These are phyloP conservation scores for Colletotrichum brevisporum DNA, from an alignment of 2,329 filamentous ascomycete genomes.

Conservation along the genomic window DNA sequence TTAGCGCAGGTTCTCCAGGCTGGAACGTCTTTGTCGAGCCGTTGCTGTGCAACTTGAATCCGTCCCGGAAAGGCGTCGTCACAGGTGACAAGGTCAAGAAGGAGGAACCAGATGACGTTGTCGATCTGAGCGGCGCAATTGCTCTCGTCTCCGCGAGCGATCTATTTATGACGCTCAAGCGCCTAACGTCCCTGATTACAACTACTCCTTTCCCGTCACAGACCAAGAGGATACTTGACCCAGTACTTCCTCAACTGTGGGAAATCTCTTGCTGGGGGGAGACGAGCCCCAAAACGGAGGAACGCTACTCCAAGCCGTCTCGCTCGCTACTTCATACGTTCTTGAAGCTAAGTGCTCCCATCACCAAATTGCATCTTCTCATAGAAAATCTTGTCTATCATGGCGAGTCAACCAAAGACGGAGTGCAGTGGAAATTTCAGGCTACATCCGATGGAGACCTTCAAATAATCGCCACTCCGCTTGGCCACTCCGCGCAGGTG, in stretches of 20 bases:
- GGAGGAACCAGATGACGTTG: constrained; percentile 50
- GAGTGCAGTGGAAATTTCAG: constrained; percentile 67
- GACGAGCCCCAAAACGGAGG: constrained; percentile 50
- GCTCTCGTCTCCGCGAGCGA: constrained; percentile 63
- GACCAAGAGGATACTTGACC: constrained; percentile 71
- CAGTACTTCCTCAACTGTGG: constrained; percentile 75
- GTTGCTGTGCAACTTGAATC: constrained; percentile 67
- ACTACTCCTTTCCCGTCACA: constrained; percentile 76
- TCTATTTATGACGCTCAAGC: constrained; percentile 65
- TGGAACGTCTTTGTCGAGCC: constrained; percentile 75
- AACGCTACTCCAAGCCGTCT: constrained; percentile 61
- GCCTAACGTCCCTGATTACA: constrained; percentile 67
- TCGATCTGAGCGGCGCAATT: constrained; percentile 60
- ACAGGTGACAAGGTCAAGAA: constrained; percentile 41
- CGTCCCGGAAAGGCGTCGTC: constrained; percentile 47
- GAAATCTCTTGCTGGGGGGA: constrained; percentile 67
- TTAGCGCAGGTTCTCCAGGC: constrained; percentile 63
- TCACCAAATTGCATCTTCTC: constrained; percentile 63
- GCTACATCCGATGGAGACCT: constrained; percentile 62
- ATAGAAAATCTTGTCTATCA: constrained; percentile 69
- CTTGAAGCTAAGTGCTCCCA: constrained; percentile 68
- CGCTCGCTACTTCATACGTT: constrained; percentile 68
- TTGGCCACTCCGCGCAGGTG: constrained; percentile 24
- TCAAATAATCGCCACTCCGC: constrained; percentile 58
- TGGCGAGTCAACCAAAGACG: constrained; percentile 56